Evolutionary conservation across 2,329 filamentous ascomycete genomes (phyloP).

Genomic region (Endothia cerciana): DNA sequence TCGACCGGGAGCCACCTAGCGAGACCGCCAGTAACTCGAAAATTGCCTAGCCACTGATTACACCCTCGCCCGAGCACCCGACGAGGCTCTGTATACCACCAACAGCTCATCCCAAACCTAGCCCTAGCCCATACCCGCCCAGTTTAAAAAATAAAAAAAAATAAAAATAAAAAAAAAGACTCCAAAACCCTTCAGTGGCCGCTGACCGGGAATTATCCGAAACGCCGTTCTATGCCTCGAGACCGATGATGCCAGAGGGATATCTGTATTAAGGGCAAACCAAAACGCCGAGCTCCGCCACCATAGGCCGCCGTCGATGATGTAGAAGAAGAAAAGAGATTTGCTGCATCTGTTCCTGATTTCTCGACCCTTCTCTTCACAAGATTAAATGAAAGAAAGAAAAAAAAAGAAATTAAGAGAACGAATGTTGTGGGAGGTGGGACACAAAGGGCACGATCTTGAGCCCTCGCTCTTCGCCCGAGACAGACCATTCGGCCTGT

Average conservation of each 20-base stretch:
- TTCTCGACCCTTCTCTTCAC: neutral
- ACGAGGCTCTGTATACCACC: neutral
- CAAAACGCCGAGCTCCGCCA: slow-evolving; percentile 29
- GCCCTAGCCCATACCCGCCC: neutral
- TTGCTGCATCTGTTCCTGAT: slow-evolving; percentile 1
- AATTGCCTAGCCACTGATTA: slow-evolving; percentile 14
- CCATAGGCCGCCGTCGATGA: slow-evolving; percentile 15
- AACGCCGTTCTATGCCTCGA: slow-evolving; percentile 27
- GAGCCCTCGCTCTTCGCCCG: neutral
- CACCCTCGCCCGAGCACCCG: neutral
- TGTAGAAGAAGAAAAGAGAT: neutral
- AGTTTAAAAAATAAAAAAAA: neutral
- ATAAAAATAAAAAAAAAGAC: no score
- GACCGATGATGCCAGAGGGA: slow-evolving; percentile 19
- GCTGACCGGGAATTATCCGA: slow-evolving; percentile 1
- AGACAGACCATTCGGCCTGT: neutral
- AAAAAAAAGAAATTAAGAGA: neutral
- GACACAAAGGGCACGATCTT: neutral
- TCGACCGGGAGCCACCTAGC: neutral
- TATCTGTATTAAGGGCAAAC: slow-evolving; percentile 14
- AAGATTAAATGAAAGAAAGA: neutral
- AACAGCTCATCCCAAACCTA: neutral
- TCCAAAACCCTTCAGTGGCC: neutral
- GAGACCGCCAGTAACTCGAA: neutral
- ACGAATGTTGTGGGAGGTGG: no score